phyloP scores from a whole-genome alignment of 495 filamentous ascomycete species.

The Annulohypoxylon moriforme region DNA sequence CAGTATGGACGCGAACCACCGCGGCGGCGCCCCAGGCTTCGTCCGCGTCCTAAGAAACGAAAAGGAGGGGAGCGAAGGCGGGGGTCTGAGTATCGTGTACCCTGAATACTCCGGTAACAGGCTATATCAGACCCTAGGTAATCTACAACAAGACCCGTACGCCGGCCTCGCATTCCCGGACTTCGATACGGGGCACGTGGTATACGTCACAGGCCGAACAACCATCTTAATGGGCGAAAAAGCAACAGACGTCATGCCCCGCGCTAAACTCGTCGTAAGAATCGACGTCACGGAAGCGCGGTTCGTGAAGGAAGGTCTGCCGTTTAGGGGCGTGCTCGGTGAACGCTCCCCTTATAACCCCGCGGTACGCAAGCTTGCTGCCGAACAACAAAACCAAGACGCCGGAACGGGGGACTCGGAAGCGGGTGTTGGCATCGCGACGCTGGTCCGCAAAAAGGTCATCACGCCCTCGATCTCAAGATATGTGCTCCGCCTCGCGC shows the following conservation, averaged over 20 bases:
- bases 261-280: conserved; percentile 76
- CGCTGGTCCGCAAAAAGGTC: conserved; percentile 61
- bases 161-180: conserved; percentile 77
- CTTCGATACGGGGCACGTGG: conserved; percentile 73
- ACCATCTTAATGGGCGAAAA: conserved; percentile 71
- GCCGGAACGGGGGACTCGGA: conserved; percentile 3
- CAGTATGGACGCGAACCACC: conserved; percentile 88
- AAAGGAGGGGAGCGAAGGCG: conserved; percentile 52
- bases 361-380: conserved; percentile 49
- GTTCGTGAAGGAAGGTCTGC: conserved; percentile 70
- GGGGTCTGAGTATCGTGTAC: conserved; percentile 66
- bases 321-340: conserved; percentile 70
- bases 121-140: conserved; percentile 84
- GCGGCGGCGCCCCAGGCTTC: conserved; percentile 81
- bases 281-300: conserved; percentile 69
- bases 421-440: conserved; percentile 54
- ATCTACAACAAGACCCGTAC: conserved; percentile 71
- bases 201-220: conserved; percentile 75
- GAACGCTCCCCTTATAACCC: conserved; percentile 77
- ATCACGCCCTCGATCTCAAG: conserved; percentile 73
- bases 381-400: conserved; percentile 42
- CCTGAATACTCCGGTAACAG: conserved; percentile 86
- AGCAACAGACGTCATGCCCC: conserved; percentile 69
- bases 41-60: conserved; percentile 71
- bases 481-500: conserved; percentile 68